Base-by-base conservation (phyloP, 345 rosid species). In the Moringa oleifera region DNA sequence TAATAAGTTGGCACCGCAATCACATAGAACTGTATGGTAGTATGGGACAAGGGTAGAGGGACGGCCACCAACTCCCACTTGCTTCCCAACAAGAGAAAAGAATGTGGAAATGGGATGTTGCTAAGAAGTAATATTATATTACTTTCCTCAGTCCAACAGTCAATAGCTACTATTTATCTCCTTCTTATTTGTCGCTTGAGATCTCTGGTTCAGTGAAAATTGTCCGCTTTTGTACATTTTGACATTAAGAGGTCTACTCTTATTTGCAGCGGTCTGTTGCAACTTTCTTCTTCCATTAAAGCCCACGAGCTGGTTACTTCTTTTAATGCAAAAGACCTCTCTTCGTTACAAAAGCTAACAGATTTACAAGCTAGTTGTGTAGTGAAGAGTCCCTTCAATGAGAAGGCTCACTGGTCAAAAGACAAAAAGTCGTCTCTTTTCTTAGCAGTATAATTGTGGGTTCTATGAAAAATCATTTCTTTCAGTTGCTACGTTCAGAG, bases 51-150 rank as follows among this genome's bases (percentile, higher is more conserved):
- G 67, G 65, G 66, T 64, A 75, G 78, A 71, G 77, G 66, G 88
- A 33, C 58, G 82, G 80, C 83, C 90, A 88, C 81, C 94, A 74
- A 87, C 87, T 79, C 86, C 80, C 88, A 84, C 94, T 83, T 60
- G 74, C 83, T 79, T 75, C 57, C 75, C 80, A 74, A 76, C 88
- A 69, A 78, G 68, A 65, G 64, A 33, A 87, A 63, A 74, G 74
- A 82, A 81, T 66, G 73, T 74, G 64, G 73, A 65, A 67, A 62
- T 24, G 70, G 56, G 65, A 16, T 33, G 22, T 37, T 21, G 22
- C 20, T 53, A 18, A 63, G 63, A 18, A 45, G 56, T 51, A 37
- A 41, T 18, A 25, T 25, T 55, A 45, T 63, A 59, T 58, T 31
- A n/a, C 51, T 51, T 11, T 20, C 9, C 20, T 25, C 17, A 47